Evolutionary conservation across 1,284 basidiomycete genomes (phyloP).

Genomic region (Apiotrichum sp.): DNA sequence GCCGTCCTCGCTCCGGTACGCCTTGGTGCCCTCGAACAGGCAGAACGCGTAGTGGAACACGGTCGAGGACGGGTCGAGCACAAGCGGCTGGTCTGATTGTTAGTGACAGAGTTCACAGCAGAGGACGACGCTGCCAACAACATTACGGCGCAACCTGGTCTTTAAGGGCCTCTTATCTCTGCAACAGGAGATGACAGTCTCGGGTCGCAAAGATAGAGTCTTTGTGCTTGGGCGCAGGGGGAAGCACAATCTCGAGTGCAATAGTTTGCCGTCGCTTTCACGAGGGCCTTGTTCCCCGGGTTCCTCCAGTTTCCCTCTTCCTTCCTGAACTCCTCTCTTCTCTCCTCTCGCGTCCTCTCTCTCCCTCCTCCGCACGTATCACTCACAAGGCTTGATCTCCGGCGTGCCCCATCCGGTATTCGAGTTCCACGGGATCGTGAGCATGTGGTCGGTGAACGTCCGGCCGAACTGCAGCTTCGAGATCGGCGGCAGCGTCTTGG

Average conservation of each 20-base stretch:
- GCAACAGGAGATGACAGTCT: too few species aligned
- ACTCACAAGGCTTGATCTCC: slow-evolving; percentile 71
- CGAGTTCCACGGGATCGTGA: slow-evolving; percentile 71
- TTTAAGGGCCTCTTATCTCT: too few species aligned
- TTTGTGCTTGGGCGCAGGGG: too few species aligned
- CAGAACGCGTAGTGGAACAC: slow-evolving; percentile 85
- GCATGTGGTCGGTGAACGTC: slow-evolving; percentile 83
- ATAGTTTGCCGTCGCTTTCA: too few species aligned
- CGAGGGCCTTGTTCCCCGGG: too few species aligned
- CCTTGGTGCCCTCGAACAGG: slow-evolving; percentile 92
- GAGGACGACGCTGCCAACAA: background rate
- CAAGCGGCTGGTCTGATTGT: slow-evolving; percentile 61
- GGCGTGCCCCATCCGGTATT: slow-evolving; percentile 74
- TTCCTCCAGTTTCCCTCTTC: too few species aligned
- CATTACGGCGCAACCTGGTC: too few species aligned
- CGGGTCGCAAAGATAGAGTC: too few species aligned
- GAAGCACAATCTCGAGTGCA: too few species aligned
- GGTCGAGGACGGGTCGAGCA: slow-evolving; percentile 73
- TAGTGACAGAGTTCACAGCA: background rate
- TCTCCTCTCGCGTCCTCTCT: too few species aligned
- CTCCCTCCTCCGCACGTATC: slow-evolving; percentile 19
- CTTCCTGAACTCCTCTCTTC: too few species aligned
- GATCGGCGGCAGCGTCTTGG: slow-evolving; percentile 44
- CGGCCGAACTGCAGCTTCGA: slow-evolving; percentile 52
- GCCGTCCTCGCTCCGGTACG: slow-evolving; percentile 74